These are phyloP conservation scores for Ophiognomonia clavigignenti-juglandacearum DNA, from an alignment of 2,329 filamentous ascomycete species.

Conservation along the genomic window DNA sequence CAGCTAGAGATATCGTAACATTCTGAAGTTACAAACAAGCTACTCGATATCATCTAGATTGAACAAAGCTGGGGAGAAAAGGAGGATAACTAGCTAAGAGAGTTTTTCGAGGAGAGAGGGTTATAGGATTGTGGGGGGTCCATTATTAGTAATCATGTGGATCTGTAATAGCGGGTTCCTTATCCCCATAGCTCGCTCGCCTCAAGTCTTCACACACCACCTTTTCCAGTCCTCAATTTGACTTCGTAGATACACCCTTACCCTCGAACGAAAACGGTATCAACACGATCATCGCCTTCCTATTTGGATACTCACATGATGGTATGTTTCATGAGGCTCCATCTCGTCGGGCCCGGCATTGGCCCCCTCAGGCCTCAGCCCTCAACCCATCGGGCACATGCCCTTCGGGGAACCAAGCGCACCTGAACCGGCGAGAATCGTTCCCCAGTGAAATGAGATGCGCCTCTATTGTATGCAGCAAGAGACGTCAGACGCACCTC, in stretches of 20 bases:
- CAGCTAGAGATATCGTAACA: too few relatives aligned
- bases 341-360: neutral
- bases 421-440: neutral
- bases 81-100: too few relatives aligned
- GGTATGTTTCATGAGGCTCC: neutral
- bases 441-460: neutral
- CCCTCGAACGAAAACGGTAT: neutral
- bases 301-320: neutral
- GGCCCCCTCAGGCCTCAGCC: neutral
- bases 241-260: too few relatives aligned
- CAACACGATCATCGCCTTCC: neutral
- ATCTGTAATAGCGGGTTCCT: too few relatives aligned
- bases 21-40: too few relatives aligned
- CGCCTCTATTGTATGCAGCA: neutral
- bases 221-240: neutral
- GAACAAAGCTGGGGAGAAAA: too few relatives aligned
- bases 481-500: neutral
- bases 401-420: conserved; percentile 3
- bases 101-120: too few relatives aligned
- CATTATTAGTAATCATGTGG: too few relatives aligned
- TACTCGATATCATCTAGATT: too few relatives aligned
- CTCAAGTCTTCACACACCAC: neutral
- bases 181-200: too few relatives aligned
- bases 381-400: neutral
- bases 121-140: too few relatives aligned